phyloP scores from a whole-genome alignment of 306 rosid species.

The Rubus parviflorus region DNA sequence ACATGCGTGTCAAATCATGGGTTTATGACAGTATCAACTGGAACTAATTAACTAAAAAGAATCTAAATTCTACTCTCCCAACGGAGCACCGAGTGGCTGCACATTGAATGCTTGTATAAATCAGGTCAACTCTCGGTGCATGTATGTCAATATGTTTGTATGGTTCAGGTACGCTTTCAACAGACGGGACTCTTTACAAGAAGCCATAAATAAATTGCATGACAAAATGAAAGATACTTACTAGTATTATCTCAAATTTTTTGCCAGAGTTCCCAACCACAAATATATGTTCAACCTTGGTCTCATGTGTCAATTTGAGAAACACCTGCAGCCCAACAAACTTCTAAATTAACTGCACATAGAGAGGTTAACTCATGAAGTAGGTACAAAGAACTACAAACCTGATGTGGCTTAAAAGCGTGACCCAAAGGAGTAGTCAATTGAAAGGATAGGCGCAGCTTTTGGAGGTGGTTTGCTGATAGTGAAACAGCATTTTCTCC shows the following conservation, averaged over 20 bases:
- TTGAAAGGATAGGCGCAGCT: conserved; percentile 75
- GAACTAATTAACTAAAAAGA: neutral
- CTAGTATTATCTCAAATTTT: conserved; percentile 77
- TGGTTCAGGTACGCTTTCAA: neutral
- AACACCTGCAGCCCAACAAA: conserved; percentile 68
- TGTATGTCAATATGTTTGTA: neutral
- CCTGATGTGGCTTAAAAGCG: conserved; percentile 93
- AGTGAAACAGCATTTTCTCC: conserved; percentile 58
- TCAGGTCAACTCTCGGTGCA: neutral
- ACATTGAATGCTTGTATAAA: neutral
- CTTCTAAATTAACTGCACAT: conserved; percentile 33
- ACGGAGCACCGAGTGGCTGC: neutral
- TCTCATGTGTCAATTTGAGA: conserved; percentile 83
- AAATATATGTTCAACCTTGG: conserved; percentile 81
- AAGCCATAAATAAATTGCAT: neutral
- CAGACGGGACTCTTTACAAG: neutral
- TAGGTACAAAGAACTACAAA: conserved; percentile 36
- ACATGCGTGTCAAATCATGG: neutral
- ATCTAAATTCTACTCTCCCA: neutral
- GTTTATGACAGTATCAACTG: neutral
- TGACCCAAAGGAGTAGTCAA: conserved; percentile 70
- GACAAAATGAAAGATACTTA: conserved; percentile 51
- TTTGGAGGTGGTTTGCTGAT: conserved; percentile 96
- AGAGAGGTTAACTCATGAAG: conserved; percentile 26
- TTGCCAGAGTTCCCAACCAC: conserved; percentile 73